Evolutionary conservation across 2,329 filamentous ascomycete genomes (phyloP).

Genomic region (Penicillium sp.): DNA sequence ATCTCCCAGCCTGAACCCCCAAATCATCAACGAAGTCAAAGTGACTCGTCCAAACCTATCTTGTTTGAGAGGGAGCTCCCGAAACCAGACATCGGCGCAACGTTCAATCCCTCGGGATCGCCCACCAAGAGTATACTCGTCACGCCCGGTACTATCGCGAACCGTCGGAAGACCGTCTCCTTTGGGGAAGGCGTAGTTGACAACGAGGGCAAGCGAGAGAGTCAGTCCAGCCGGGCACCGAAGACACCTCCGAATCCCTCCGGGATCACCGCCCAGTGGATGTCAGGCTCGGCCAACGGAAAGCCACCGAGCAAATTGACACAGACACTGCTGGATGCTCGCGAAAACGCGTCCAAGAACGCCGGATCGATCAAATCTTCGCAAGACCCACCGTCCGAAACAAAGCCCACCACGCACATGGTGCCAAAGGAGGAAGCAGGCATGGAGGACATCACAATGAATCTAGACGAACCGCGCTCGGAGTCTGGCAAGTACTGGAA

Average conservation of each 20-base stretch:
- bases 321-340: conserved; percentile 36
- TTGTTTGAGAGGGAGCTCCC: conserved; percentile 14
- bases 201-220: conserved; percentile 48
- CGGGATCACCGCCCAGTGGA: conserved; percentile 44
- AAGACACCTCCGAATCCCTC: conserved; percentile 42
- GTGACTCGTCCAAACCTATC: conserved; percentile 16
- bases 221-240: conserved; percentile 39
- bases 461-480: conserved; percentile 50
- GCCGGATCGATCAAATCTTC: conserved; percentile 10
- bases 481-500: conserved; percentile 59
- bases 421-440: conserved; percentile 23
- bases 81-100: conserved; percentile 22
- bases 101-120: conserved; percentile 36
- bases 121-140: conserved; percentile 60
- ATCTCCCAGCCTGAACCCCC: conserved; percentile 11
- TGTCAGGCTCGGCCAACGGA: conserved; percentile 28
- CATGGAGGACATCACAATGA: conserved; percentile 46
- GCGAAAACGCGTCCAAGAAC: conserved; percentile 30
- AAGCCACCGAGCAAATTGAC: conserved; percentile 38
- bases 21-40: conserved; percentile 18
- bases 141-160: conserved; percentile 54
- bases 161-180: conserved; percentile 55
- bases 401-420: conserved; percentile 4
- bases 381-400: conserved; percentile 11
- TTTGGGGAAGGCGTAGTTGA: conserved; percentile 54